phyloP scores from a whole-genome alignment of 192 early-diverging fungal genomes.

The Entomortierella beljakovae region DNA sequence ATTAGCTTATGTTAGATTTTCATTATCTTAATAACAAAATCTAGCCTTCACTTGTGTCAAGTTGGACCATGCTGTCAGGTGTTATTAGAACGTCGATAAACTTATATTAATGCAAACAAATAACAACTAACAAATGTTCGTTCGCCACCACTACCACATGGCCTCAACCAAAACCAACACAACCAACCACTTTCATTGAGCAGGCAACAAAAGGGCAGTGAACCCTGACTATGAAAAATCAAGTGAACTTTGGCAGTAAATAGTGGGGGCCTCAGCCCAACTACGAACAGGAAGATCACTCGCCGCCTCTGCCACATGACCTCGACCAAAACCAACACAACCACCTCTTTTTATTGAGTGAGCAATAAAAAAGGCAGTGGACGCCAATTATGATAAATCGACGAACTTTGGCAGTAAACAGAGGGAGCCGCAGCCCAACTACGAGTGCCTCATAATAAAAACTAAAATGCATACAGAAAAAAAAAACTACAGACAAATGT shows the following conservation, averaged over 20 bases:
- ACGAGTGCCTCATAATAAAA: too few species aligned
- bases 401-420: slow-evolving; percentile 26
- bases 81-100: neutral
- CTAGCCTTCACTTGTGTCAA: too few species aligned
- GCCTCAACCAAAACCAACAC: too few species aligned
- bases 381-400: neutral
- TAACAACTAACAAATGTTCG: neutral
- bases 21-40: too few species aligned
- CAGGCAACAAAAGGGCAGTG: slow-evolving; percentile 13
- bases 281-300: slow-evolving; percentile 14
- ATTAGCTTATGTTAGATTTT: too few species aligned
- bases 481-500: neutral
- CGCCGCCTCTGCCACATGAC: slow-evolving; percentile 16
- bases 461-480: neutral
- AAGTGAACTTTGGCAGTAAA: slow-evolving; percentile 18
- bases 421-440: slow-evolving; percentile 20
- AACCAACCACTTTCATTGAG: slow-evolving; percentile 6
- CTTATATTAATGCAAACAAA: neutral
- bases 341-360: slow-evolving; percentile 3
- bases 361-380: slow-evolving; percentile 19
- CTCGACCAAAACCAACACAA: slow-evolving; percentile 17
- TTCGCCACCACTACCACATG: slow-evolving; percentile 11
- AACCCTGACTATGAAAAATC: neutral
- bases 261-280: slow-evolving; percentile 18
- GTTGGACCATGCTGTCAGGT: too few species aligned